phyloP scores from a whole-genome alignment of 257 asterid genomes.

The Lavandula angustifolia region DNA sequence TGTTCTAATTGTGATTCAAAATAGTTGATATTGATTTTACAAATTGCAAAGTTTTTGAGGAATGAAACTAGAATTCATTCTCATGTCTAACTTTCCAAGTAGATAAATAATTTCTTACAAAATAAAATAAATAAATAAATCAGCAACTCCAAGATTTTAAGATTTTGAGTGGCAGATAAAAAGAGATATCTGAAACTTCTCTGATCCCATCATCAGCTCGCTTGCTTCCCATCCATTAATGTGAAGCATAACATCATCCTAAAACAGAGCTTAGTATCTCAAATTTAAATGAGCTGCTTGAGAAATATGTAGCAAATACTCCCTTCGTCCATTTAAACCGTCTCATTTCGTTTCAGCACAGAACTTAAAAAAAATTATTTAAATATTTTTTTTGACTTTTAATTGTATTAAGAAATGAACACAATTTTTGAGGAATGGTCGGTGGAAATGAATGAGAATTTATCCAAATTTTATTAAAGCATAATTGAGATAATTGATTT shows the following conservation, averaged over 20 bases:
- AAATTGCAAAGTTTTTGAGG: neutral
- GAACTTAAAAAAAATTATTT: no score
- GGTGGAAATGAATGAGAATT: no score
- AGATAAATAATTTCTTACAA: neutral
- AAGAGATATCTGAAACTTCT: neutral
- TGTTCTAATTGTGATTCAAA: neutral
- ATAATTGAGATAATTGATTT: no score
- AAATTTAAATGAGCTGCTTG: constrained; percentile 7
- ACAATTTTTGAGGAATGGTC: no score
- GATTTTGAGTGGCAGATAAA: neutral
- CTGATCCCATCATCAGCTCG: constrained; percentile 24
- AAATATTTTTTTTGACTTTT: no score
- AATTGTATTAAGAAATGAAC: no score
- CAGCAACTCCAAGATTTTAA: constrained; percentile 22
- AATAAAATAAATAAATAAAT: neutral
- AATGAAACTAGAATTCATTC: constrained; percentile 14
- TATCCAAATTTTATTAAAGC: no score
- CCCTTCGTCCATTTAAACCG: no score
- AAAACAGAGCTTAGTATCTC: constrained; percentile 15
- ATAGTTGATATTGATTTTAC: neutral
- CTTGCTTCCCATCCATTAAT: constrained; percentile 21
- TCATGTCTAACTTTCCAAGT: constrained; percentile 1
- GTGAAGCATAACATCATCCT: constrained; percentile 27
- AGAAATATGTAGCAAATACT: neutral
- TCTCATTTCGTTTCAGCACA: no score